Evolutionary conservation across 2,329 filamentous ascomycete genomes (phyloP).

Genomic region (Chrysosporium queenslandicum): DNA sequence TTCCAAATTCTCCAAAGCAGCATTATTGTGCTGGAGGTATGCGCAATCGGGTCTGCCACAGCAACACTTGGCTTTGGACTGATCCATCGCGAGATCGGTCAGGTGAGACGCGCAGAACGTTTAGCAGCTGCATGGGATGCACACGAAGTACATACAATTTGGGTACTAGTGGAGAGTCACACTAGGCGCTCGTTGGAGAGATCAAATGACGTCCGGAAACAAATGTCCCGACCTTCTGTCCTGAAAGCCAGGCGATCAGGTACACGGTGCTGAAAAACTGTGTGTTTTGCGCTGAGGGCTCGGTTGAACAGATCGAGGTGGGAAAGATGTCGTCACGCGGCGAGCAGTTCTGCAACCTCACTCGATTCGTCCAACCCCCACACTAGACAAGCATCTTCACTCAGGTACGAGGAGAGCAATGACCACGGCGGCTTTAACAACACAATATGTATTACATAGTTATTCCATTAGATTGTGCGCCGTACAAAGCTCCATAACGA

Average conservation of each 20-base stretch:
- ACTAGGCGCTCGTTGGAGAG: too few species aligned
- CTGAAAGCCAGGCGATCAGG: too few species aligned
- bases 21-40: slow-evolving; percentile 70
- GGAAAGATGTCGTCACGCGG: neutral
- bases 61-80: slow-evolving; percentile 52
- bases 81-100: slow-evolving; percentile 8
- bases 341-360: neutral
- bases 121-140: neutral
- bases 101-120: neutral
- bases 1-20: slow-evolving; percentile 69
- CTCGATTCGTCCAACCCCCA: slow-evolving; percentile 5
- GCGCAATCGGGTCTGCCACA: slow-evolving; percentile 73
- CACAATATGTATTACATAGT: too few species aligned
- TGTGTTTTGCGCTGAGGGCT: neutral
- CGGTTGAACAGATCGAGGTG: neutral
- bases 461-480: too few species aligned
- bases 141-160: neutral
- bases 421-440: neutral
- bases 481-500: too few species aligned
- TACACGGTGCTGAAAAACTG: too few species aligned
- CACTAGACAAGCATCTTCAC: neutral
- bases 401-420: neutral
- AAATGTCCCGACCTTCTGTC: too few species aligned
- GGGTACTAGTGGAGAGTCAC: too few species aligned
- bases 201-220: too few species aligned